Conservation (phyloP, 2,329 filamentous ascomycete genomes). For the Whalleya microplaca region DNA sequence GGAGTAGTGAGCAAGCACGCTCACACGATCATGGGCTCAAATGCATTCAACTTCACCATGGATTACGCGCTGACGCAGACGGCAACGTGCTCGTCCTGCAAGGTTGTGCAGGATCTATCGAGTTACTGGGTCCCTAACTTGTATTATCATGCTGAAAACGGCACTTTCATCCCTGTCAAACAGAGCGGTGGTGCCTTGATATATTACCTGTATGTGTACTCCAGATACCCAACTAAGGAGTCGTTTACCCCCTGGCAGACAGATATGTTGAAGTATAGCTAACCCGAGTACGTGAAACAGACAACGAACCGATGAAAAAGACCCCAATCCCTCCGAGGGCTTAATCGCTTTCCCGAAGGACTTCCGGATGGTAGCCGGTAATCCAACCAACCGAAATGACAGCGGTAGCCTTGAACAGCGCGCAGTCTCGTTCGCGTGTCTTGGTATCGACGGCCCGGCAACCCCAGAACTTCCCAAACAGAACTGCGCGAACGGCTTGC, state of each 20-base stretch:
- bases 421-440: conserved; percentile 17
- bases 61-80: conserved; percentile 16
- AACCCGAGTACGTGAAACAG: background rate
- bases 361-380: conserved; percentile 48
- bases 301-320: background rate
- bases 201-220: conserved; percentile 26
- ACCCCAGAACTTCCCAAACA: conserved; percentile 41
- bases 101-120: conserved; percentile 32
- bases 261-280: background rate
- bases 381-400: conserved; percentile 38
- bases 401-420: conserved; percentile 42
- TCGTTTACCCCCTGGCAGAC: background rate
- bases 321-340: background rate
- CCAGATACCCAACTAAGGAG: background rate
- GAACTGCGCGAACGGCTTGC: conserved; percentile 38
- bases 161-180: conserved; percentile 39
- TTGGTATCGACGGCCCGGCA: conserved; percentile 31
- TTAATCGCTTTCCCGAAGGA: conserved; percentile 18
- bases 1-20: conserved; percentile 54
- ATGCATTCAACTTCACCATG: conserved; percentile 39
- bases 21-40: conserved; percentile 56
- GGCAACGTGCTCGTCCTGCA: conserved; percentile 24
- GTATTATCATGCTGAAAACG: conserved; percentile 38
- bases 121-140: conserved; percentile 42
- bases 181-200: conserved; percentile 32